A percentile compares a stretch with the other conserved stretches of the same genome.
phyloP scores from a whole-genome alignment of 1,284 basidiomycete genomes.

The Baeospora myosura region DNA sequence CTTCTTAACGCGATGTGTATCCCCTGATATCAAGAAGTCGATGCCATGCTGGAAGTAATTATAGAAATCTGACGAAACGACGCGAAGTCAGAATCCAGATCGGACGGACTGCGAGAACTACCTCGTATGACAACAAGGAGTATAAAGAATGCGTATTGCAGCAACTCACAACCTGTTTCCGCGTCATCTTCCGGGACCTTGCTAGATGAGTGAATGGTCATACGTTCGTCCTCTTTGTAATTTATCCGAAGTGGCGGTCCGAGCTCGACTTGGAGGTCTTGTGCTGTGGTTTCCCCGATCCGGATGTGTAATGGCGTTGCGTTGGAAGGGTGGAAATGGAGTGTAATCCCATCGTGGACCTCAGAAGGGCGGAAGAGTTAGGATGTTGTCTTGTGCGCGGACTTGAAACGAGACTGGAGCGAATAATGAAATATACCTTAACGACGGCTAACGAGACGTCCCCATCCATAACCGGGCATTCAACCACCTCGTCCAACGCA shows the following conservation, averaged over 20 bases:
- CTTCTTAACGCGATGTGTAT: slow-evolving; percentile 71
- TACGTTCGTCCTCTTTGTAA: slow-evolving; percentile 83
- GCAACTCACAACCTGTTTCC: slow-evolving; percentile 37
- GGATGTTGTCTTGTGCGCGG: slow-evolving; percentile 3
- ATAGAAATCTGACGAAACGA: slow-evolving; percentile 72
- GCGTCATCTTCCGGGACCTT: slow-evolving; percentile 32
- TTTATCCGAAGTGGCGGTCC: slow-evolving; percentile 73
- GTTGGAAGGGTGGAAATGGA: slow-evolving; percentile 57
- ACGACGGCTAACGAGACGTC: slow-evolving; percentile 61
- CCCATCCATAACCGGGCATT: slow-evolving; percentile 60
- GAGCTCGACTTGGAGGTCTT: slow-evolving; percentile 73
- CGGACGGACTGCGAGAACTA: not conserved
- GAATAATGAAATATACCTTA: slow-evolving; percentile 39
- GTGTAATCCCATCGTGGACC: slow-evolving; percentile 67
- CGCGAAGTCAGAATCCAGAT: slow-evolving; percentile 7
- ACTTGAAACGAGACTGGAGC: slow-evolving; percentile 4
- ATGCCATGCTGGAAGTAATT: slow-evolving; percentile 88
- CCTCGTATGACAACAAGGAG: not conserved
- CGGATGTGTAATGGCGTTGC: slow-evolving; percentile 49
- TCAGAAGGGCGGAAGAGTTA: slow-evolving; percentile 20
- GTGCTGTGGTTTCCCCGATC: slow-evolving; percentile 77
- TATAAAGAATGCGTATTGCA: not conserved
- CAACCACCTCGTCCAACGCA: slow-evolving; percentile 58
- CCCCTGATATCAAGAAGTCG: slow-evolving; percentile 74
- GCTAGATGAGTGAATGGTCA: slow-evolving; percentile 66